Evolutionary conservation across 169 alveolate species (phyloP).

Genomic region (Cryptosporidium meleagridis): DNA sequence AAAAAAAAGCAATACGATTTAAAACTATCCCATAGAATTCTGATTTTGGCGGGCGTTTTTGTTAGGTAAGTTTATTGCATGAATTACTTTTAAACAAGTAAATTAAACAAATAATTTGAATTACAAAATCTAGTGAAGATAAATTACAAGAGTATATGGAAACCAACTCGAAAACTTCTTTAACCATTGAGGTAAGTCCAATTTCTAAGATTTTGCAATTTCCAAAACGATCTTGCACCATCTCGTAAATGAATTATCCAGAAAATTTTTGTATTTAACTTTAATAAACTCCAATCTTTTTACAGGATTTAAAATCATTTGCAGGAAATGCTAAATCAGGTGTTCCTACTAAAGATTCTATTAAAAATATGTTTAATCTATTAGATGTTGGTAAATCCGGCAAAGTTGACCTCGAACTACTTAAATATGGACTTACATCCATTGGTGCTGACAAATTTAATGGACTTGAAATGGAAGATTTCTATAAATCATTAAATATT

Average conservation of each 20-base stretch:
- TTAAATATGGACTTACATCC: conserved; percentile 55
- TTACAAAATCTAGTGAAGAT: conserved; percentile 3
- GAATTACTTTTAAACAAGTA: background rate
- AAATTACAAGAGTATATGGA: conserved; percentile 24
- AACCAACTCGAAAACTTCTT: background rate
- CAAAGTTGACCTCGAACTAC: conserved; percentile 24
- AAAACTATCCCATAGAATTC: conserved; percentile 34
- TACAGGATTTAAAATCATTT: conserved; percentile 38
- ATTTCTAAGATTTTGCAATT: background rate
- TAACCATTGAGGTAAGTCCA: conserved; percentile 27
- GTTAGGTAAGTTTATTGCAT: conserved; percentile 30
- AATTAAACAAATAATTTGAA: background rate
- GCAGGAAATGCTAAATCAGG: background rate
- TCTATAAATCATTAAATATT: conserved; percentile 18
- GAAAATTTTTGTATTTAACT: background rate
- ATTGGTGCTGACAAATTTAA: conserved; percentile 35
- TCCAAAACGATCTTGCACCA: no score
- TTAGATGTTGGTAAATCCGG: conserved; percentile 52
- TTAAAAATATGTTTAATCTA: conserved; percentile 18
- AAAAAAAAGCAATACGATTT: conserved; percentile 12
- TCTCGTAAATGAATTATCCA: background rate
- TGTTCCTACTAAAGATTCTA: conserved; percentile 17
- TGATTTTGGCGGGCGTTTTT: conserved; percentile 45
- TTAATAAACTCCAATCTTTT: background rate
- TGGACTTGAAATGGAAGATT: conserved; percentile 18